Conservation (phyloP, 495 filamentous ascomycete species). For the Talaromyces ruber region DNA sequence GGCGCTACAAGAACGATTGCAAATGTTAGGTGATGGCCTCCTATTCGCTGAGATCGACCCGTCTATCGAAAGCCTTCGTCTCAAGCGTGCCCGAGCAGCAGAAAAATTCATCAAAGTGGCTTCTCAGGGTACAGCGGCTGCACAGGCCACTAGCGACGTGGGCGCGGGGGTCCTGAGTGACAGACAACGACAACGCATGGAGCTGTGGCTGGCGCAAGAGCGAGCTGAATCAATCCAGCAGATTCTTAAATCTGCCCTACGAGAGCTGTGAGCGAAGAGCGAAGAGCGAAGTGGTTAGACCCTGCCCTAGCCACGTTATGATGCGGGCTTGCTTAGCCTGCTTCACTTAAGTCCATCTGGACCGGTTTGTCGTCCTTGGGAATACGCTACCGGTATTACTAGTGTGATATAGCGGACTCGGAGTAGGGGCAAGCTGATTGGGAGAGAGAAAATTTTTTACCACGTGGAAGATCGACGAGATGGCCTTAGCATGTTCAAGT, state of each 20-base stretch:
- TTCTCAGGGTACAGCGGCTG: constrained; percentile 9
- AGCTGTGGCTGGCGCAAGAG: constrained; percentile 26
- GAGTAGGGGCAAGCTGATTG: background rate
- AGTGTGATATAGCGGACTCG: background rate
- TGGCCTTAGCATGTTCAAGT: background rate
- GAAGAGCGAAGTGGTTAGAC: background rate
- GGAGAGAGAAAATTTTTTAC: background rate
- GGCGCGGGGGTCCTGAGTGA: constrained; percentile 12
- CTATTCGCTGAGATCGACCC: constrained; percentile 26
- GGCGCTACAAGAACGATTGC: constrained; percentile 19
- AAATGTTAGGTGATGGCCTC: constrained; percentile 18
- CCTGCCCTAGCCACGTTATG: background rate
- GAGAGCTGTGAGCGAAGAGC: constrained; percentile 5
- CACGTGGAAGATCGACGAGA: constrained; percentile 20
- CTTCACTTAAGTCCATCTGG: background rate
- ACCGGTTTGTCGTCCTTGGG: background rate
- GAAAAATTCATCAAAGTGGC: constrained; percentile 28
- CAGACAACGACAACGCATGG: constrained; percentile 12
- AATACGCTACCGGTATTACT: background rate
- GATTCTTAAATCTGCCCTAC: constrained; percentile 29
- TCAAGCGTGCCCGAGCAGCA: constrained; percentile 30
- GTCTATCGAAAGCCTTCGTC: constrained; percentile 31
- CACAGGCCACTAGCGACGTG: constrained; percentile 8
- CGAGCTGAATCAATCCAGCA: constrained; percentile 28
- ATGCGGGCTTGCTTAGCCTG: background rate